Base-by-base conservation (phyloP, 108 stramenopile species). In the Fistulifera pelliculosa region DNA sequence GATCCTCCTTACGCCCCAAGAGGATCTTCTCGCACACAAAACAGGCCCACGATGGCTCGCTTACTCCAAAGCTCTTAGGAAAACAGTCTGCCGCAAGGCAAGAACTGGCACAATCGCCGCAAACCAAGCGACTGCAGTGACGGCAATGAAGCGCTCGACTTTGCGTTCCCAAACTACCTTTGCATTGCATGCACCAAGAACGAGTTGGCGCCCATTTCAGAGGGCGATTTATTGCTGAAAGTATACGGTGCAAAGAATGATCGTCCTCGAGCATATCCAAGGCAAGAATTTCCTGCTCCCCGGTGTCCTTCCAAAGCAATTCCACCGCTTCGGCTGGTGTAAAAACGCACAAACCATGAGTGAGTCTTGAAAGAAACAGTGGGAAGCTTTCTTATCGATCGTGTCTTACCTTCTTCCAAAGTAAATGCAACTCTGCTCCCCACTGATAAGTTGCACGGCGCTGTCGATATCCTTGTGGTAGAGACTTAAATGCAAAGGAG, bases 161-260 rank as follows among this genome's bases (percentile, higher is more conserved):
- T 52, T 74, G 76, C 23, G 78, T 41, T 24, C 77, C 71, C 38
- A 79, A 60, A 15, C 60, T 65, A 0, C 26, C 28, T 43, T 81
- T 84, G 68, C 90, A 93, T 27, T 85, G 81, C 90, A 93, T 93
- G 57, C 90, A 93, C 66, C 69, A 72, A 8, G 73, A 41, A 18
- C 90, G 75, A 17, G 55, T 54, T 0, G 79, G 75, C 14, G 90
- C 83, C 54, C 55, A 59, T 41, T 67, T 68, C 49, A 70, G 77
- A 2, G 68, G 71, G 5, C 54, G 56, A 14, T 58, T 65, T 47
- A 93, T 84, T 26, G 87, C 81, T 0, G 76, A 49, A 23, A 93
- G 59, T 26, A 93, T 47, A 14, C 68, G 77, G 47, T 78, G 77
- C 26, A 88, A 61, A 1, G 58, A 56, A 38, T 67, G 44, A 13